Evolutionary conservation across 2,329 filamentous ascomycete species (phyloP), one percentile per base, ranked within the genome.

Genomic region (Elsinoe necatrix): DNA sequence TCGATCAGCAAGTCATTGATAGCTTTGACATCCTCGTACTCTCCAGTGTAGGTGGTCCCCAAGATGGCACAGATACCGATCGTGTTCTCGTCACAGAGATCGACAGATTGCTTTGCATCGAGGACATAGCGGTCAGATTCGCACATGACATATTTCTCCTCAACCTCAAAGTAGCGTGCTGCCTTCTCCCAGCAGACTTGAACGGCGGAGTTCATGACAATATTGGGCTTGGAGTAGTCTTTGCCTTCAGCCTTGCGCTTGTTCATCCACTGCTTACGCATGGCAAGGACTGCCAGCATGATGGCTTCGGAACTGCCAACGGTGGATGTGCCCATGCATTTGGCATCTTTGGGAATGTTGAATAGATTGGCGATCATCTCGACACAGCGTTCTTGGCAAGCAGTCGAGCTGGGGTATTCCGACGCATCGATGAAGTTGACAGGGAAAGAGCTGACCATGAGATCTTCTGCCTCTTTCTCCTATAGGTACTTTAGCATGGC

Each of bases 171-270:
- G 64, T 73, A 73, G 12, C 71, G 62, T 41, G 74, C 73, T 0
- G 75, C 75, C 77, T 96, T 96, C 72, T 96, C 90, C 91, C 91
- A 96, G 78, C 90, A 95, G 39, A 96, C 92, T 74, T 97, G 92
- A 1, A 96, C 92, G 29, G 92, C 91, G 23, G 88, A 89, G 65
- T 88, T 93, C 92, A 97, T 96, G 77, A 97, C 76, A 60, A 97
- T 85, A 73, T 97, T 97, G 56, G 92, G 92, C 43, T 80, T 80
- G 61, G 90, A 87, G 59, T 71, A 81, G 56, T 89, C 81, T 75
- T 95, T 93, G 60, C 90, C 91, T 64, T 82, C 87, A 3, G 87
- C 89, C 69, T 86, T 81, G 64, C 89, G 85, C 74, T 84, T 85
- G 71, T 93, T 90, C 76, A 88, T 85, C 92, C 92, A 97, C 66